A percentile compares a stretch with the other conserved stretches of the same genome.
These are phyloP conservation scores for Chlamydomonas schloesseri DNA, from an alignment of 139 green algal genomes.

Conservation along the genomic window DNA sequence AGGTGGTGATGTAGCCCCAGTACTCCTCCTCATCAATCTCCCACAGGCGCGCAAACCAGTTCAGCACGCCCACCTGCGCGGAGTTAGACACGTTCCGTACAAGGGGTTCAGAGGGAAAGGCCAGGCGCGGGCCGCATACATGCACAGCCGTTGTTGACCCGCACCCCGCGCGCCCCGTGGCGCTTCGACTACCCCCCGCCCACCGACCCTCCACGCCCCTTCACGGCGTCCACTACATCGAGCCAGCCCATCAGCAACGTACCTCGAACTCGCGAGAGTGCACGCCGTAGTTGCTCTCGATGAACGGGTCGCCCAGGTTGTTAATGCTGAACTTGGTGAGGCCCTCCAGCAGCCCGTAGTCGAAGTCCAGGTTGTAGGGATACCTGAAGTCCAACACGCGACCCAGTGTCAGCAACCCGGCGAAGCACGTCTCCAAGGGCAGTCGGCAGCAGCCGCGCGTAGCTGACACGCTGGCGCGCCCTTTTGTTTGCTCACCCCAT, in stretches of 20 bases:
- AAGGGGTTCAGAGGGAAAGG: too few relatives aligned
- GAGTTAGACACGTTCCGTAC: too few relatives aligned
- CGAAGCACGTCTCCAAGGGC: too few relatives aligned
- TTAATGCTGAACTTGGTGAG: slow-evolving; percentile 96
- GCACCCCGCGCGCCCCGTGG: too few relatives aligned
- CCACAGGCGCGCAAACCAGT: slow-evolving; percentile 98
- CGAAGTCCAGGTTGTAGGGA: slow-evolving; percentile 99
- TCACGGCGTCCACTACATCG: too few relatives aligned
- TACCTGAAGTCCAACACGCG: slow-evolving; percentile 76
- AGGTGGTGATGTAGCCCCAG: slow-evolving; percentile 99
- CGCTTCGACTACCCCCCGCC: too few relatives aligned
- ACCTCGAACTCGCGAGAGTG: slow-evolving; percentile 92
- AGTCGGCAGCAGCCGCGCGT: not conserved
- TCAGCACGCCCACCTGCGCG: slow-evolving; percentile 90
- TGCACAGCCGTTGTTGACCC: too few relatives aligned
- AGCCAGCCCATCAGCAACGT: not conserved
- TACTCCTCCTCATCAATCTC: slow-evolving; percentile 94
- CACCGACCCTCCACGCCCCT: too few relatives aligned
- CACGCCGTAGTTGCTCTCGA: slow-evolving; percentile 98
- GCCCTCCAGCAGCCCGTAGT: slow-evolving; percentile 91
- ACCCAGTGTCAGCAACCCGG: too few relatives aligned
- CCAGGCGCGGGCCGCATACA: too few relatives aligned
- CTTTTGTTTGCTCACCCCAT: slow-evolving; percentile 75
- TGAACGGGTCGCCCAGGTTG: slow-evolving; percentile 97
- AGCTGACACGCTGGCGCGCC: too few relatives aligned